Evolutionary conservation across 306 rosid genomes (phyloP).

Genomic region (Cicer bijugum): DNA sequence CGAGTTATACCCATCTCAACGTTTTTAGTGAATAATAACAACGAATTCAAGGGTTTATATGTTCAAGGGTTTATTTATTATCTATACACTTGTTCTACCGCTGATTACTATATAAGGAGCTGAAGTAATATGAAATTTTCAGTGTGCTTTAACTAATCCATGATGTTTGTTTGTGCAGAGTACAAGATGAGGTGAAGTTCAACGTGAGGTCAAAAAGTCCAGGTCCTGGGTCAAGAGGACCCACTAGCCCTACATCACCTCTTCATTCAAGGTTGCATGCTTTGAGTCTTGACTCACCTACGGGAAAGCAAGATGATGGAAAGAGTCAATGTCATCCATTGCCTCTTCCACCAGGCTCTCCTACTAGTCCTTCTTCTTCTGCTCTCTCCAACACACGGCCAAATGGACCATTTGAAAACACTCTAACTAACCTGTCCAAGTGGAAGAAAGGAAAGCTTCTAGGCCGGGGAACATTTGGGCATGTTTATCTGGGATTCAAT

Average conservation of each 20-base stretch:
- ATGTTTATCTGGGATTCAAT: slow-evolving; percentile 89
- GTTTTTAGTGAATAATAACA: slow-evolving; percentile 23
- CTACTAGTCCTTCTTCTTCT: slow-evolving; percentile 85
- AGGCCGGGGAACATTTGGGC: slow-evolving; percentile 97
- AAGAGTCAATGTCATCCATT: slow-evolving; percentile 75
- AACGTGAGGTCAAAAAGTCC: slow-evolving; percentile 69
- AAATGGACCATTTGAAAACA: slow-evolving; percentile 49
- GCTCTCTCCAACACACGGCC: slow-evolving; percentile 53
- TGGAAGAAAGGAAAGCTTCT: slow-evolving; percentile 97
- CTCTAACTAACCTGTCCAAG: slow-evolving; percentile 52
- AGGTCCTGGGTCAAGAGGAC: slow-evolving; percentile 78
- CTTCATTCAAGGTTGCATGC: slow-evolving; percentile 64
- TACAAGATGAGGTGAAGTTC: slow-evolving; percentile 60
- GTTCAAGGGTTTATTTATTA: slow-evolving; percentile 11
- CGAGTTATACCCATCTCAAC: background rate
- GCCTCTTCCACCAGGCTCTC: slow-evolving; percentile 97
- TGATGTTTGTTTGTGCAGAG: slow-evolving; percentile 57
- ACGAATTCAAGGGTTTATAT: slow-evolving; percentile 12
- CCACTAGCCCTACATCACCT: slow-evolving; percentile 91
- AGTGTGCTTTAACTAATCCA: slow-evolving; percentile 39
- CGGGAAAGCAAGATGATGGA: slow-evolving; percentile 76
- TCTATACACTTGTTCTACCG: slow-evolving; percentile 21
- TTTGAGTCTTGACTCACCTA: slow-evolving; percentile 69
- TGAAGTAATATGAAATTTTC: slow-evolving; percentile 15
- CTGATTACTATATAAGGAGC: slow-evolving; percentile 21